Evolutionary conservation across 331 rosid species (phyloP), one percentile per base, ranked within the genome.

Genomic region (Pyracantha coccinea): DNA sequence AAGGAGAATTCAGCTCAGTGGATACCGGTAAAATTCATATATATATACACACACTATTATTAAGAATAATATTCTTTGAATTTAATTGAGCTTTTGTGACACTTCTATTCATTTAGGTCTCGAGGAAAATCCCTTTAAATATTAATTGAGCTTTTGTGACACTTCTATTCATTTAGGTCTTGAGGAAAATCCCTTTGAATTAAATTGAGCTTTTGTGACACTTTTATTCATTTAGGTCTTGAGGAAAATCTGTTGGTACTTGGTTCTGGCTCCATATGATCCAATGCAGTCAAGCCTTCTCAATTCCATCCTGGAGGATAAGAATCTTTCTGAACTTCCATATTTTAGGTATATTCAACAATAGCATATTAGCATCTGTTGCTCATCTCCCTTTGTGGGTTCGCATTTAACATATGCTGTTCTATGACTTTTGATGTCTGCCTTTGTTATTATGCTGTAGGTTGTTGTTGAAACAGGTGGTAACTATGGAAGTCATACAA

Each of bases 271-370:
- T 2, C 99, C 97, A 47, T 86, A 92, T 53, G 97, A 90, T 76
- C 97, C 99, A 13, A 92, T 95, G 97, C 99, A 95, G 72, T 95
- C 99, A 12, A 95, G 97, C 86, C 99, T 95, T 75, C 93, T 95
- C 35, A 90, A 95, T 78, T 87, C 99, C 77, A 92, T 92, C 71
- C 83, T 95, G 90, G 99, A 92, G 83, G 99, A 92, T 77, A 95
- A 89, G 81, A 92, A 95, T 86, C 90, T 95, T 24, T 85, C 96
- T 16, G 99, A 95, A 82, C 83, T 92, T 78, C 87, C 90, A 41
- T 82, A 80, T 80, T 95, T 95, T 76, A 92, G 87, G 99, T 88
- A 85, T 41, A 75, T 59, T 69, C 7, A 23, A 23, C 25, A 6
- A 24, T 44, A 4, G 12, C 65, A 69, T 33, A 6, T 27, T 44